Evolutionary conservation across 1,284 basidiomycete genomes (phyloP).

Genomic region (Naganishia sp.): DNA sequence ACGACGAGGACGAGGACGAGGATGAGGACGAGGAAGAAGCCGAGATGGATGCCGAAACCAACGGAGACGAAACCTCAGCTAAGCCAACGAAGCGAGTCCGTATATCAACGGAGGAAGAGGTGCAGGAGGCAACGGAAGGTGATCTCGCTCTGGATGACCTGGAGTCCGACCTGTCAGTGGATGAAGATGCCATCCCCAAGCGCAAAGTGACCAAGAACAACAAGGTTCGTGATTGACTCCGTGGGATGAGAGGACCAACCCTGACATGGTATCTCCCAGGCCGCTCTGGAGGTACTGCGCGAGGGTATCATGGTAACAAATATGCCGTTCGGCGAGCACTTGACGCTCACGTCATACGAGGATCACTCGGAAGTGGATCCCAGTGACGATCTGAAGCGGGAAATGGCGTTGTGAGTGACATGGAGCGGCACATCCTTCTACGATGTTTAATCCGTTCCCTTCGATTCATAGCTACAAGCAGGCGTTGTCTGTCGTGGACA

Average conservation of each 20-base stretch:
- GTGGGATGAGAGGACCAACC: slow-evolving; percentile 3
- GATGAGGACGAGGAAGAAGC: slow-evolving; percentile 38
- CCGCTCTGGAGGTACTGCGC: slow-evolving; percentile 76
- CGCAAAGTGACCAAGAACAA: slow-evolving; percentile 83
- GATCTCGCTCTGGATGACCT: slow-evolving; percentile 70
- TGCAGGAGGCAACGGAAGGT: slow-evolving; percentile 53
- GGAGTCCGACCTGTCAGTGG: slow-evolving; percentile 62
- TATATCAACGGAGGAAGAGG: slow-evolving; percentile 36
- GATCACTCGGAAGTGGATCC: slow-evolving; percentile 73
- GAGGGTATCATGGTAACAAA: slow-evolving; percentile 75
- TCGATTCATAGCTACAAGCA: slow-evolving; percentile 78
- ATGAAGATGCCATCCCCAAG: slow-evolving; percentile 72
- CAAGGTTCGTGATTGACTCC: slow-evolving; percentile 59
- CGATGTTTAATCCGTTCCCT: neutral
- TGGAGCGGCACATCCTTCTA: neutral
- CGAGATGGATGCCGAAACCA: slow-evolving; percentile 25
- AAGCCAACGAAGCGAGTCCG: slow-evolving; percentile 9
- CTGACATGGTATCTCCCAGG: slow-evolving; percentile 54
- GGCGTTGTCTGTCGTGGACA: slow-evolving; percentile 76
- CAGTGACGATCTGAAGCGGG: slow-evolving; percentile 74
- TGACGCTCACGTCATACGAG: slow-evolving; percentile 72
- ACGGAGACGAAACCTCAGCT: slow-evolving; percentile 14
- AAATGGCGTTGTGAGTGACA: slow-evolving; percentile 82
- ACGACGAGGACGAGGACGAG: slow-evolving; percentile 32
- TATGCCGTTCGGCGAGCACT: slow-evolving; percentile 81